phyloP scores from a whole-genome alignment of 805 yeast genomes.

The Pichia cabralensis region DNA sequence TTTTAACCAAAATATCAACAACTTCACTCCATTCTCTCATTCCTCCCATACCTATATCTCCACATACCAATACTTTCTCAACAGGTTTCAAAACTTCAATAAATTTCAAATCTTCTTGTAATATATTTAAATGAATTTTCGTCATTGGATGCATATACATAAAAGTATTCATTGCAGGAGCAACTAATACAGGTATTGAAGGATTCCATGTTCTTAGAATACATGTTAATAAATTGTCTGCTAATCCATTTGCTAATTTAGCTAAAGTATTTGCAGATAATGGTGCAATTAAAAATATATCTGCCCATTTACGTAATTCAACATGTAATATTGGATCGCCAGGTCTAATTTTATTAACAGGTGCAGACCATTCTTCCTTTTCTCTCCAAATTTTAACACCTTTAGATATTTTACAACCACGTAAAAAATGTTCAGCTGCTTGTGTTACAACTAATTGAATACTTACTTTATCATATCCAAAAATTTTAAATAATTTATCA shows the following conservation, averaged over 20 bases:
- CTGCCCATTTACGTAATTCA: conserved; percentile 95
- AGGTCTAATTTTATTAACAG: conserved; percentile 45
- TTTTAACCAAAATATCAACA: conserved; percentile 72
- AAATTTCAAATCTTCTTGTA: conserved; percentile 91
- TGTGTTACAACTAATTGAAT: conserved; percentile 80
- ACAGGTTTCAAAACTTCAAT: conserved; percentile 89
- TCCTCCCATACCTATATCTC: conserved; percentile 99
- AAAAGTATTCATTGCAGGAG: conserved; percentile 93
- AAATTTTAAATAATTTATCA: conserved; percentile 73
- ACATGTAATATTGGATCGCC: conserved; percentile 92
- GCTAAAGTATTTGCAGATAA: conserved; percentile 87
- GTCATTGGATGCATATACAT: conserved; percentile 87
- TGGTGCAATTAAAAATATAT: conserved; percentile 87
- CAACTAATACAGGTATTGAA: conserved; percentile 75
- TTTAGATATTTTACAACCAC: conserved; percentile 44
- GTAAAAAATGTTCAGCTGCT: conserved; percentile 74
- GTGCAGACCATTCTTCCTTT: conserved; percentile 75
- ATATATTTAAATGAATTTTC: conserved; percentile 64
- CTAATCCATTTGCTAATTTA: conserved; percentile 80
- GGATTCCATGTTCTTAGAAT: conserved; percentile 96
- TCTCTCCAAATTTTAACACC: conserved; percentile 88
- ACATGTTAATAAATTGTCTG: conserved; percentile 85
- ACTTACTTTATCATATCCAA: conserved; percentile 62
- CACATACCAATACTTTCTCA: conserved; percentile 89
- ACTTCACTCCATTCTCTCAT: conserved; percentile 97